A percentile compares a stretch with the other conserved stretches of the same genome.
Conservation (phyloP, 2,329 filamentous ascomycete species). For the Westerdykella sp. region DNA sequence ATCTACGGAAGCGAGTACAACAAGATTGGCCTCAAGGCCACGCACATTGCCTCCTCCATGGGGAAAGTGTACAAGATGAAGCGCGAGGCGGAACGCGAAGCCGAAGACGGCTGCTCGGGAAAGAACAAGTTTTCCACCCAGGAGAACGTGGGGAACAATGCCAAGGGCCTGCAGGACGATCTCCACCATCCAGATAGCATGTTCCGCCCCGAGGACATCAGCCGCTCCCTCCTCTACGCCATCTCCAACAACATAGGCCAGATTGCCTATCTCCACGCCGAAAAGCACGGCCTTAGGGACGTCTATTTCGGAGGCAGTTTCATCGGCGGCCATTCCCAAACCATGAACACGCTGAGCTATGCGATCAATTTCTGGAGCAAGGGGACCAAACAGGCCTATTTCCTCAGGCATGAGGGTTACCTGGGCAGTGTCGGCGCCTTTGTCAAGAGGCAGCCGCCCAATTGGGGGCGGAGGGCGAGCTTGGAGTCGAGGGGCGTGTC, state of each 20-base stretch:
- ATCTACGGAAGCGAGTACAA: slow-evolving; percentile 95
- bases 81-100: slow-evolving; percentile 69
- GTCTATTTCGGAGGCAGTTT: slow-evolving; percentile 98
- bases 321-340: slow-evolving; percentile 92
- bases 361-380: slow-evolving; percentile 98
- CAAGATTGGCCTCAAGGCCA: slow-evolving; percentile 94
- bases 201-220: slow-evolving; percentile 81
- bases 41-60: slow-evolving; percentile 91
- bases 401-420: slow-evolving; percentile 91
- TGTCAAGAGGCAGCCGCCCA: slow-evolving; percentile 78
- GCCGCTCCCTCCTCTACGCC: slow-evolving; percentile 84
- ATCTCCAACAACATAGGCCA: slow-evolving; percentile 97
- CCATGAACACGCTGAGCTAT: slow-evolving; percentile 94
- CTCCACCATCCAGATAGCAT: slow-evolving; percentile 21
- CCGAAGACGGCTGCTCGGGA: slow-evolving; percentile 61
- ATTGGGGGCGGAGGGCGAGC: slow-evolving; percentile 83
- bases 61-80: slow-evolving; percentile 96
- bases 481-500: slow-evolving; percentile 46
- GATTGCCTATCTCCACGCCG: slow-evolving; percentile 93
- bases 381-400: slow-evolving; percentile 90
- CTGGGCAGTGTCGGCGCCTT: slow-evolving; percentile 92
- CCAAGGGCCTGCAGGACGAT: slow-evolving; percentile 2
- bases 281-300: slow-evolving; percentile 82
- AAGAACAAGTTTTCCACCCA: slow-evolving; percentile 38
- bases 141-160: slow-evolving; percentile 25